phyloP scores from a whole-genome alignment of 2,329 filamentous ascomycete species.

The Penicillium sp. region DNA sequence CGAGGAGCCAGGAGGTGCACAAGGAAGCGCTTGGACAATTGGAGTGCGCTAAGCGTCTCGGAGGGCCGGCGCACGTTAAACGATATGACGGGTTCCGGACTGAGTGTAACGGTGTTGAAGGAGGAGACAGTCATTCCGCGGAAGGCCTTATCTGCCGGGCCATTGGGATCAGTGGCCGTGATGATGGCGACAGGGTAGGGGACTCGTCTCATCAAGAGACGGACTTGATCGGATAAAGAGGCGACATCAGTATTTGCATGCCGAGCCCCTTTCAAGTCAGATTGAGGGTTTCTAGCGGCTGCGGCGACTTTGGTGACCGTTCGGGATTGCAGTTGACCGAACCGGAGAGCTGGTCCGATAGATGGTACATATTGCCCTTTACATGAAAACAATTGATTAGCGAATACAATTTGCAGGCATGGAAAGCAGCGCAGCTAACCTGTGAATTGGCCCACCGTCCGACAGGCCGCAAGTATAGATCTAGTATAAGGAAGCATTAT shows the following conservation, averaged over 20 bases:
- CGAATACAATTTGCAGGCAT: too few relatives aligned
- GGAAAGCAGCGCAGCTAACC: too few relatives aligned
- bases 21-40: too few relatives aligned
- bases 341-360: too few relatives aligned
- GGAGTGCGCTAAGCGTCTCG: conserved; percentile 49
- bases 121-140: conserved; percentile 54
- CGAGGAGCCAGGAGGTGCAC: conserved; percentile 43
- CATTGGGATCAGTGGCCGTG: conserved; percentile 38
- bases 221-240: conserved; percentile 32
- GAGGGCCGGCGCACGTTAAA: conserved; percentile 55
- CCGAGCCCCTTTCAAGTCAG: too few relatives aligned
- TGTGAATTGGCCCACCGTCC: too few relatives aligned
- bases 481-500: too few relatives aligned
- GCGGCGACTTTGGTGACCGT: background rate
- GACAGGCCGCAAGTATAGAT: too few relatives aligned
- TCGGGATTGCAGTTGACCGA: too few relatives aligned
- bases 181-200: conserved; percentile 52
- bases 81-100: conserved; percentile 48
- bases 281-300: background rate
- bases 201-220: conserved; percentile 46
- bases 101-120: conserved; percentile 51
- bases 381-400: too few relatives aligned
- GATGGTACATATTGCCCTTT: too few relatives aligned
- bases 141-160: conserved; percentile 20
- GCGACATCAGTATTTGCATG: too few relatives aligned